Percentiles rank a stretch among this genome's conserved stretches.
phyloP scores from a whole-genome alignment of 2,329 filamentous ascomycete genomes.

The Apiospora kogelbergensis region DNA sequence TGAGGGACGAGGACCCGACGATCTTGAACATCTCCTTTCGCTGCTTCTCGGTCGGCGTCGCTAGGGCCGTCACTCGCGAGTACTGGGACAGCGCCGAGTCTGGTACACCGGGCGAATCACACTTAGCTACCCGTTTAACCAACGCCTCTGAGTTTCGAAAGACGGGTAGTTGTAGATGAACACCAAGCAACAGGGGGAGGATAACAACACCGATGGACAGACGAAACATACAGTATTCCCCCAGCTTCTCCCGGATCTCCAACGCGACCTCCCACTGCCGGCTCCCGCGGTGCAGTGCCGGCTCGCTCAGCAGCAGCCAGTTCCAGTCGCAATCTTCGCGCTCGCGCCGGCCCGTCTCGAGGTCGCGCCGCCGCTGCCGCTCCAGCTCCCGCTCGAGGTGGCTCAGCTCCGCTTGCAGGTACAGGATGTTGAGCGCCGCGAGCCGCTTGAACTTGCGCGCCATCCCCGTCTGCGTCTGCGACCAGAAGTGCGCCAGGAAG shows the following conservation, averaged over 20 bases:
- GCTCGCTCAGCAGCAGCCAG: slow-evolving; percentile 11
- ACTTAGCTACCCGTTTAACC: no score
- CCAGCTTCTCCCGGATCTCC: slow-evolving; percentile 12
- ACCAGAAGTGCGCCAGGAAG: slow-evolving; percentile 11
- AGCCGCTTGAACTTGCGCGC: slow-evolving; percentile 11
- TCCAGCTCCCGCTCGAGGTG: slow-evolving; percentile 10
- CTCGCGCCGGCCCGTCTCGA: neutral
- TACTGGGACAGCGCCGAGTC: slow-evolving; percentile 10
- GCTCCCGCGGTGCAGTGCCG: slow-evolving; percentile 7
- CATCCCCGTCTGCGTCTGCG: slow-evolving; percentile 10
- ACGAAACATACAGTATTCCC: slow-evolving; percentile 9
- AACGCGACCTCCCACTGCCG: slow-evolving; percentile 11
- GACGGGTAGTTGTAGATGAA: no score
- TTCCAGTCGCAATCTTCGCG: slow-evolving; percentile 6
- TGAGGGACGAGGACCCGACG: slow-evolving; percentile 8
- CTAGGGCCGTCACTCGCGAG: neutral
- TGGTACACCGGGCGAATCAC: neutral
- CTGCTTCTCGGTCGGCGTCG: slow-evolving; percentile 8
- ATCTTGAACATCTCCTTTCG: slow-evolving; percentile 3
- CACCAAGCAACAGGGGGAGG: no score
- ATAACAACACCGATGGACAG: no score
- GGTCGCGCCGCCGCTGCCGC: neutral
- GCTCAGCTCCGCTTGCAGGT: slow-evolving; percentile 13
- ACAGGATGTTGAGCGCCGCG: slow-evolving; percentile 11
- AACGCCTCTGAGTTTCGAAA: no score